Evolutionary conservation across 345 rosid genomes (phyloP).

Genomic region (Cardamine occulta): DNA sequence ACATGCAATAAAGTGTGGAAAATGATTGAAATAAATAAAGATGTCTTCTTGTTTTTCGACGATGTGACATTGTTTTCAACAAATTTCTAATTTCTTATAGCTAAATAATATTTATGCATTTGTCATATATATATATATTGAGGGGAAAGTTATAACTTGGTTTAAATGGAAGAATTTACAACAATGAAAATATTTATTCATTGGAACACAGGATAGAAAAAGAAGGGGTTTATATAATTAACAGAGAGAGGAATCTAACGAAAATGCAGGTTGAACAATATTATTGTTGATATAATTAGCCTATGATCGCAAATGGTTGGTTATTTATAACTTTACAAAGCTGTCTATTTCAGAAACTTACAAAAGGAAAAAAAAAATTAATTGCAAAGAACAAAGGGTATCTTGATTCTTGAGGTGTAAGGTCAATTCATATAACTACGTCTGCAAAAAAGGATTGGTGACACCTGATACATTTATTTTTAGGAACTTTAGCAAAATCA

Average conservation of each 20-base stretch:
- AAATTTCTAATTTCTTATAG: neutral
- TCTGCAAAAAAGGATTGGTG: slow-evolving; percentile 5
- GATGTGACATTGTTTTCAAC: slow-evolving; percentile 33
- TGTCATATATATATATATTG: slow-evolving; percentile 2
- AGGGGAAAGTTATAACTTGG: neutral
- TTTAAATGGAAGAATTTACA: neutral
- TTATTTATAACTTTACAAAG: slow-evolving; percentile 14
- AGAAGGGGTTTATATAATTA: neutral
- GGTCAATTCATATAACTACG: slow-evolving; percentile 16
- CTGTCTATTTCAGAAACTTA: slow-evolving; percentile 12
- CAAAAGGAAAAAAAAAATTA: neutral
- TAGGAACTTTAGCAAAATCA: neutral
- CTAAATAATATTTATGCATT: neutral
- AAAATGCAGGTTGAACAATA: slow-evolving; percentile 5
- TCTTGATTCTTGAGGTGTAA: slow-evolving; percentile 19
- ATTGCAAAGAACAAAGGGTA: neutral
- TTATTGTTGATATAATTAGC: neutral
- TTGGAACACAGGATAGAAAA: neutral
- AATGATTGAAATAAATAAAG: slow-evolving; percentile 40
- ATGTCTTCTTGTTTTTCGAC: slow-evolving; percentile 33
- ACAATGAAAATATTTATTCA: slow-evolving; percentile 1
- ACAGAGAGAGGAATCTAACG: neutral
- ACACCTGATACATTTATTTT: neutral
- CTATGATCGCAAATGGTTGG: slow-evolving; percentile 25
- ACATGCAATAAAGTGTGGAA: slow-evolving; percentile 40